Base-by-base conservation (phyloP, 257 asterid genomes). In the Petunia secreta region DNA sequence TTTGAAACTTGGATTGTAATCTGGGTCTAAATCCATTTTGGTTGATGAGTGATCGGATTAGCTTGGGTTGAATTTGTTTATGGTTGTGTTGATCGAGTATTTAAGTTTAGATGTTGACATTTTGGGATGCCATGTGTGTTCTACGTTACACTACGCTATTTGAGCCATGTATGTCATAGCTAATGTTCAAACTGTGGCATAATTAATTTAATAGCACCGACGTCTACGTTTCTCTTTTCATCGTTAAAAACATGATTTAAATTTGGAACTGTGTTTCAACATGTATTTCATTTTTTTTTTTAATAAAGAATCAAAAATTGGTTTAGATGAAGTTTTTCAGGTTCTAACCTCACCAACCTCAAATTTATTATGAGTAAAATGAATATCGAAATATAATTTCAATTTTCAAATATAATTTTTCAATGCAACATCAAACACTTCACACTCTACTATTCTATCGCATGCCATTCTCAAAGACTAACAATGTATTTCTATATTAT, bases 1-100 rank as follows among this genome's bases (percentile, higher is more conserved):
- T 41, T 63, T 79, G 76, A 79, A 82, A 40, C 80, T 48, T 25
- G 89, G 89, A 48, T 86, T 81, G 85, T 83, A 86, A 84, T 86
- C 89, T 36, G 82, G 87, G 59, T 84, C 80, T 9, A 77, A 77
- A 43, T 77, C 89, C 87, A 85, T 85, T 53, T 44, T 57, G n/a
- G 52, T 8, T 58, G 4, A 15, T 15, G 39, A 57, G n/a, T 15
- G 39, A 55, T 39, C 25, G 25, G 25, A 25, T 25, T 25, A 25
- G 25, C 25, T 25, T 25, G 25, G 25, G 25, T 25, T 25, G 25
- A 25, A 25, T 25, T 25, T 25, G 0, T 25, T 25, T 25, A 25
- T 25, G 53, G 53, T 7, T 46, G 53, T 62, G 43, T 34, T 62
- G 1, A 3, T 25, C 25, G 25, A 25, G 25, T 0, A 25, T 25